Base-by-base conservation (phyloP, 2,329 filamentous ascomycete genomes). In the Madurella fahalii region DNA sequence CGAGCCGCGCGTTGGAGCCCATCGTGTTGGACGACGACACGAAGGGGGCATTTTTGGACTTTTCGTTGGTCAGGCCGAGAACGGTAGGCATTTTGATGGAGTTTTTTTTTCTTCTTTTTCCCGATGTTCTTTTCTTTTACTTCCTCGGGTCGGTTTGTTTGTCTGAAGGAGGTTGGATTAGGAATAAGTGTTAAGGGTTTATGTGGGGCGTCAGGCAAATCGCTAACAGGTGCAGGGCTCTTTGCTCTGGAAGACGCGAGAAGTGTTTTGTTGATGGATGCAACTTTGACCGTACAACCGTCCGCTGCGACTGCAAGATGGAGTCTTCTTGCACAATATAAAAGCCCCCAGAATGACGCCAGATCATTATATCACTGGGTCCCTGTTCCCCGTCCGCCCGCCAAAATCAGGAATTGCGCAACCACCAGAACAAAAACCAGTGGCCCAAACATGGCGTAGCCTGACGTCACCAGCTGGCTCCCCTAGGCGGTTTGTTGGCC, bases 1-100 rank as follows among this genome's bases (percentile, higher is more conserved):
- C 63, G 60, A 68, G 66, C 13, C 68, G 67, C 41, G 60, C 52
- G 58, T 65, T 66, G 57, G 61, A 61, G 55, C 64, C 64, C 49
- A 64, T 63, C 44, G 55, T 65, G 47, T 55, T 57, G 42, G 58
- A 63, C 25, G 58, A 61, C 25, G 54, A 53, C 16, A 51, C 40
- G 52, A 52, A 44, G 43, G 57, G 50, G 15, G 30, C 15, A 11
- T 48, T 46, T 13, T 45, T 46, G 34, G 47, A 43, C 53, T 53
- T 59, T 43, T 69, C 65, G 59, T 55, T 69, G 31, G 68, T 70
- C 32, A 69, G 63, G 44, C 68, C 68, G 32, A 70, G 66, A 13
- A 64, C 59, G 47, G 68, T 68, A 47, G 68, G 68, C 68, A 70
- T 58, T 42, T 43, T 53, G 40, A 15, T 13, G 12, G 34, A 32